Conservation (phyloP, 495 filamentous ascomycete genomes). For the Niebla homalea region DNA sequence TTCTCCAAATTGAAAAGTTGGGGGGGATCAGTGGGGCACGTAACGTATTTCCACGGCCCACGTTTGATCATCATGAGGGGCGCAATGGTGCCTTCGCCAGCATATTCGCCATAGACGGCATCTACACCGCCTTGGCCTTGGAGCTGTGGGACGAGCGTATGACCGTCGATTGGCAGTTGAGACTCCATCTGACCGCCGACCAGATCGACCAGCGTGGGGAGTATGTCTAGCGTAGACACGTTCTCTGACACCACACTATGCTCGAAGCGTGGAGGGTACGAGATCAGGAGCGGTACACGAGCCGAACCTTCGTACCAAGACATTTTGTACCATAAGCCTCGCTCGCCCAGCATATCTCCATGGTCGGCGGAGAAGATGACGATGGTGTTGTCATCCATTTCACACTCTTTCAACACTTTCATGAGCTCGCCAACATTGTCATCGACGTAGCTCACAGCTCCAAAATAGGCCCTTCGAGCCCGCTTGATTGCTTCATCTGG, state of each 20-base stretch:
- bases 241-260: conserved; percentile 60
- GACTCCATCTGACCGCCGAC: conserved; percentile 49
- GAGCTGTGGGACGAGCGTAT: conserved; percentile 58
- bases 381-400: conserved; percentile 67
- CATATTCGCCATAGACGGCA: conserved; percentile 77
- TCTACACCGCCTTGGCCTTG: conserved; percentile 46
- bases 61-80: conserved; percentile 85
- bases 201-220: conserved; percentile 74
- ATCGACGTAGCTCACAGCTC: conserved; percentile 79
- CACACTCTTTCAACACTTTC: conserved; percentile 55
- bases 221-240: conserved; percentile 74
- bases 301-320: conserved; percentile 74
- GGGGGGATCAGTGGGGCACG: conserved; percentile 63
- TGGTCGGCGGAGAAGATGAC: conserved; percentile 81
- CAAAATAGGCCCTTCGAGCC: conserved; percentile 75
- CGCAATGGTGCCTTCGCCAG: conserved; percentile 72
- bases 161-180: conserved; percentile 63
- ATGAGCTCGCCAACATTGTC: conserved; percentile 72
- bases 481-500: conserved; percentile 66
- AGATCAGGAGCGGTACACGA: conserved; percentile 68
- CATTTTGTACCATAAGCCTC: conserved; percentile 92
- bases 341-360: conserved; percentile 85
- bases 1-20: conserved; percentile 61
- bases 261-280: conserved; percentile 51
- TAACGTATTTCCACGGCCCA: conserved; percentile 71